These are phyloP conservation scores for Fonsecaea erecta DNA, from an alignment of 2,329 filamentous ascomycete genomes.

Conservation along the genomic window DNA sequence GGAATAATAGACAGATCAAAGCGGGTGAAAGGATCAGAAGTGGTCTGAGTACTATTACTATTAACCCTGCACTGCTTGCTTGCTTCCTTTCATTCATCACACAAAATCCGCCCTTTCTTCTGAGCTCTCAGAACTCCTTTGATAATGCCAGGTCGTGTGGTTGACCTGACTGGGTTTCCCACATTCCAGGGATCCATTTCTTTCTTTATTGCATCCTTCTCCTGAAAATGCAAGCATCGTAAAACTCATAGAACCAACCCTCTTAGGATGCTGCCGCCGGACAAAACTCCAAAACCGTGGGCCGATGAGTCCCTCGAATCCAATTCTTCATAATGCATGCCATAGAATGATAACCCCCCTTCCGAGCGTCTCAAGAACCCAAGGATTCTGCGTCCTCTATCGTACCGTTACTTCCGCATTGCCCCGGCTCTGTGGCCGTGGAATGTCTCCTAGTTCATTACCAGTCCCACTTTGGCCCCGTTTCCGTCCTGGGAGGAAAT, in stretches of 20 bases:
- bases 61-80: constrained; percentile 18
- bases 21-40: not conserved
- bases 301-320: constrained; percentile 8
- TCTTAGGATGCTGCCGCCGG: not conserved
- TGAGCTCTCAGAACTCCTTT: not conserved
- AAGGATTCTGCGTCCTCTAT: constrained; percentile 15
- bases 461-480: constrained; percentile 71
- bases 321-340: constrained; percentile 31
- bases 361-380: not conserved
- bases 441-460: constrained; percentile 71
- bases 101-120: constrained; percentile 7
- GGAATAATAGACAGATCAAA: not conserved
- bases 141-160: not conserved
- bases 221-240: constrained; percentile 12
- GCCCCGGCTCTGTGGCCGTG: constrained; percentile 43
- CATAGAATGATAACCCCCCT: constrained; percentile 25
- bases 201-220: constrained; percentile 3
- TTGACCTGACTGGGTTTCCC: not conserved
- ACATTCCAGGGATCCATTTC: constrained; percentile 8
- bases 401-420: constrained; percentile 38
- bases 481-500: constrained; percentile 73
- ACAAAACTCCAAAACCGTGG: constrained; percentile 14
- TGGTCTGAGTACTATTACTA: constrained; percentile 23
- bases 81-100: not conserved
- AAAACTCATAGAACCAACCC: not conserved